These are phyloP conservation scores for Ophiostoma quercus DNA, from an alignment of 2,329 filamentous ascomycete species.

Conservation along the genomic window DNA sequence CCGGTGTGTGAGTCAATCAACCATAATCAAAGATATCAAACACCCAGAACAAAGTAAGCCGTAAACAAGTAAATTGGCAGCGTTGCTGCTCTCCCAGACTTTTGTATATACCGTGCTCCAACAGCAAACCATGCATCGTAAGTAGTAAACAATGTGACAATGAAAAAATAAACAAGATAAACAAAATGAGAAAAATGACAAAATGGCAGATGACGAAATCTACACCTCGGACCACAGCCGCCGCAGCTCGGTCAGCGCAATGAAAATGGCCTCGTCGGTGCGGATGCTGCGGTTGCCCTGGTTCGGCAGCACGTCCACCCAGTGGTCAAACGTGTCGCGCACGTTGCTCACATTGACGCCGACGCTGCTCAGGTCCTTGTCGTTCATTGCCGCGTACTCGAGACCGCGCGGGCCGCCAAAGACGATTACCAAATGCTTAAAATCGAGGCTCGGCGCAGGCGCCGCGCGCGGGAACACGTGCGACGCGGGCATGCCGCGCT, in stretches of 20 bases:
- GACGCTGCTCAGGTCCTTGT: conserved; percentile 50
- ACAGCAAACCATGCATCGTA: neutral
- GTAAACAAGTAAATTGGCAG: conserved; percentile 10
- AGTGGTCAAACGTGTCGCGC: conserved; percentile 72
- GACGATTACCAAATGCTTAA: conserved; percentile 69
- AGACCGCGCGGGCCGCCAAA: conserved; percentile 78
- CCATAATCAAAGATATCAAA: neutral
- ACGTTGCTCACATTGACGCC: conserved; percentile 61
- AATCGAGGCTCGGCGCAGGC: conserved; percentile 37
- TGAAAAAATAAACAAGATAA: no score
- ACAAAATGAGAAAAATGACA: neutral
- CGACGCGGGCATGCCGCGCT: conserved; percentile 58
- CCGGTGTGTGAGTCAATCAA: neutral
- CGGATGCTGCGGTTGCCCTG: conserved; percentile 78
- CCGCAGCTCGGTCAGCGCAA: conserved; percentile 66
- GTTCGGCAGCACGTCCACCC: conserved; percentile 73
- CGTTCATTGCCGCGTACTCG: conserved; percentile 65
- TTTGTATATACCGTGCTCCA: conserved; percentile 16
- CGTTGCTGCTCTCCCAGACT: conserved; percentile 13
- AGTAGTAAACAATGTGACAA: neutral
- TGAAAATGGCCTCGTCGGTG: conserved; percentile 77
- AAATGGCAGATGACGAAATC: neutral
- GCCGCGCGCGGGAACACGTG: conserved; percentile 42
- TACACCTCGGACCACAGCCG: conserved; percentile 46
- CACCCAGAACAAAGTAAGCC: neutral